These are phyloP conservation scores for Alternaria infectoria DNA, from an alignment of 2,329 filamentous ascomycete species.

Conservation along the genomic window DNA sequence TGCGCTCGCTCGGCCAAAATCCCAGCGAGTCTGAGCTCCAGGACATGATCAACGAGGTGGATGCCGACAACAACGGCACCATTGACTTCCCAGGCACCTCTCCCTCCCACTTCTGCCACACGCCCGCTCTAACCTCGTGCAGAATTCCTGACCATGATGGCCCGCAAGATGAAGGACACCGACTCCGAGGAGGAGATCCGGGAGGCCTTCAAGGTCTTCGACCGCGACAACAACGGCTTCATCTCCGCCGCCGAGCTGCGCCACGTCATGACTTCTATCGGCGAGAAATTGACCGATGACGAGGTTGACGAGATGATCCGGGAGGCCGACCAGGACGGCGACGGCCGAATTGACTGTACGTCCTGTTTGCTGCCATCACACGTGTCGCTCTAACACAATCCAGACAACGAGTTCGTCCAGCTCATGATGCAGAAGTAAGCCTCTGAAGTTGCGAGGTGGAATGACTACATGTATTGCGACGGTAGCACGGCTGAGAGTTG, in stretches of 20 bases:
- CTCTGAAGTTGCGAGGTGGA: constrained; percentile 25
- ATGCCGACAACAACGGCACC: constrained; percentile 68
- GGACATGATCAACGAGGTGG: constrained; percentile 72
- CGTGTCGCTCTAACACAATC: neutral
- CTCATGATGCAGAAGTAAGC: constrained; percentile 63
- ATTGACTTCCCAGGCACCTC: constrained; percentile 66
- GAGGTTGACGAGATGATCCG: constrained; percentile 71
- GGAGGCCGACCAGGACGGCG: constrained; percentile 69
- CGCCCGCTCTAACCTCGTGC: neutral
- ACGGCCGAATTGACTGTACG: constrained; percentile 69
- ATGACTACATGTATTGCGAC: constrained; percentile 40
- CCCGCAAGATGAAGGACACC: constrained; percentile 65
- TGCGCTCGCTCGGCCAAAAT: constrained; percentile 68
- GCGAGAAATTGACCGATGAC: constrained; percentile 67
- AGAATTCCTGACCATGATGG: constrained; percentile 73
- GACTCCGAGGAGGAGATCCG: constrained; percentile 70
- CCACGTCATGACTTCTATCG: constrained; percentile 69
- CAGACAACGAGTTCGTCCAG: constrained; percentile 64
- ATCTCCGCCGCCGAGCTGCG: constrained; percentile 68
- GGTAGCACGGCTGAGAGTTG: constrained; percentile 34
- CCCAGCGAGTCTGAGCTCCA: constrained; percentile 67
- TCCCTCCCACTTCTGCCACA: neutral
- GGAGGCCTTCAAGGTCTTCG: constrained; percentile 71
- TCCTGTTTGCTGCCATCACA: neutral
- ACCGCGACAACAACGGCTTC: constrained; percentile 69